Conservation (phyloP, 148 eudicot genomes). For the Hydrangea macrophylla region DNA sequence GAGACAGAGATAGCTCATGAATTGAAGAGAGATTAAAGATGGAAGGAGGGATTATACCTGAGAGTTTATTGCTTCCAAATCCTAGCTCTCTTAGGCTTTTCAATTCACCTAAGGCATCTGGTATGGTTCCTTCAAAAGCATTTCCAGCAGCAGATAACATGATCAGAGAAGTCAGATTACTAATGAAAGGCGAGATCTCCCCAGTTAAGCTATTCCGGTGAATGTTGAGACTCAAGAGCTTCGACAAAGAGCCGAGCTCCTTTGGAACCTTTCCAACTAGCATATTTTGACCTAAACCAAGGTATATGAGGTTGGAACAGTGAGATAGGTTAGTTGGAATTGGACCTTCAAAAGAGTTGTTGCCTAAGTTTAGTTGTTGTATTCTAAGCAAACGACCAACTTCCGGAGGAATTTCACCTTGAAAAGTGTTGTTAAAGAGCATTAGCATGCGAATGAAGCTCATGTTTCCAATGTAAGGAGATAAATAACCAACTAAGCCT, state of each 20-base stretch:
- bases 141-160: neutral
- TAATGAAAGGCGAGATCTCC: neutral
- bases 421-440: slow-evolving; percentile 17
- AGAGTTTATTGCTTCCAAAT: neutral
- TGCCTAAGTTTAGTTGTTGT: neutral
- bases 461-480: slow-evolving; percentile 26
- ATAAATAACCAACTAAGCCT: slow-evolving; percentile 16
- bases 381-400: slow-evolving; percentile 8
- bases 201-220: neutral
- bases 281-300: slow-evolving; percentile 1
- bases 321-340: slow-evolving; percentile 17
- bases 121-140: neutral
- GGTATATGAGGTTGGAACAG: slow-evolving; percentile 6
- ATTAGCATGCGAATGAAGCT: slow-evolving; percentile 11
- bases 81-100: neutral
- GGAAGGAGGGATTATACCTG: neutral
- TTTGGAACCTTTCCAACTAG: slow-evolving; percentile 8
- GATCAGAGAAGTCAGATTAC: neutral
- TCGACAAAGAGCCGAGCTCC: neutral
- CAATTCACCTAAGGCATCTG: neutral
- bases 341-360: slow-evolving; percentile 13
- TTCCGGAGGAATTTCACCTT: slow-evolving; percentile 18
- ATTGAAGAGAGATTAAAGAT: neutral
- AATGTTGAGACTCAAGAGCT: neutral
- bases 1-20: neutral